These are phyloP conservation scores for Ploettnerulaceae sp. DNA, from an alignment of 2,329 filamentous ascomycete species.

Conservation along the genomic window DNA sequence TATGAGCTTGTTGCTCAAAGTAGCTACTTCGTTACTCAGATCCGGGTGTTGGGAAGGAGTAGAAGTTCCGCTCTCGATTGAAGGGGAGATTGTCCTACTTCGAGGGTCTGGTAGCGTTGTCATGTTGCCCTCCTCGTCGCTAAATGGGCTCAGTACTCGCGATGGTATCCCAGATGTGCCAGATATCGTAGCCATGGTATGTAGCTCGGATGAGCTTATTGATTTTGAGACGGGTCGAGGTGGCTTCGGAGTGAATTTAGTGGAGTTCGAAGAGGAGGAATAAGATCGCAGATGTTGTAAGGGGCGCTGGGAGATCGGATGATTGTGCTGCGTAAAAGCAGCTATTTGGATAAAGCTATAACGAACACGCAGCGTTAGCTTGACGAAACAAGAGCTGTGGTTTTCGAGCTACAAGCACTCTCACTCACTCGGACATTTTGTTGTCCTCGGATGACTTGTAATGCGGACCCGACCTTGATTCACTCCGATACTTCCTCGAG, in stretches of 20 bases:
- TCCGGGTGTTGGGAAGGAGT: constrained; percentile 47
- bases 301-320: constrained; percentile 37
- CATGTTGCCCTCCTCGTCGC: constrained; percentile 54
- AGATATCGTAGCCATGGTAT: constrained; percentile 36
- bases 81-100: constrained; percentile 47
- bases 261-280: constrained; percentile 46
- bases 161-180: constrained; percentile 24
- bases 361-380: not conserved
- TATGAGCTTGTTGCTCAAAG: constrained; percentile 90
- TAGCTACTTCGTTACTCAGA: constrained; percentile 70
- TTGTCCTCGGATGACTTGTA: not conserved
- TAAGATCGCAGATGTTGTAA: constrained; percentile 50
- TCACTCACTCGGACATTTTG: constrained; percentile 20
- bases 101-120: constrained; percentile 65
- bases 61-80: constrained; percentile 34
- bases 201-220: constrained; percentile 36
- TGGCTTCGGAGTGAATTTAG: constrained; percentile 34
- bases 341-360: constrained; percentile 50
- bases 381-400: not conserved
- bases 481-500: not conserved
- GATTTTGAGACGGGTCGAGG: constrained; percentile 35
- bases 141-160: constrained; percentile 35
- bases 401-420: not conserved
- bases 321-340: constrained; percentile 45
- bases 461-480: not conserved